Evolutionary conservation across 2,329 filamentous ascomycete species (phyloP), one percentile per base, ranked within the genome.

Genomic region (Venturia asperata): DNA sequence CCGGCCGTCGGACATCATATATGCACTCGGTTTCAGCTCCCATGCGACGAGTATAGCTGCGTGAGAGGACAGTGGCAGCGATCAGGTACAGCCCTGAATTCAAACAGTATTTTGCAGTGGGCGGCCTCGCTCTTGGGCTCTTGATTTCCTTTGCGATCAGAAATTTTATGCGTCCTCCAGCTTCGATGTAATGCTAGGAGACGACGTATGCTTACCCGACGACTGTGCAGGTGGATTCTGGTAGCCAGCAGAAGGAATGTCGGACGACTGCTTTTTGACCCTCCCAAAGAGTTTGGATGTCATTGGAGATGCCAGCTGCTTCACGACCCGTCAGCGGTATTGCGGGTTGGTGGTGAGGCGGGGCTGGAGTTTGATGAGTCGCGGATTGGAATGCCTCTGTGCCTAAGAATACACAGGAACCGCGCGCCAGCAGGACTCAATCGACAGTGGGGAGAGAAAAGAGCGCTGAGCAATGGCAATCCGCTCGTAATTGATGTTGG

Each of bases 261-360:
- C 52, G 27, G 52, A 58, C 52, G 52, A 58, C 52, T 34, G 52
- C 52, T 58, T 58, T 58, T 58, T 58, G 10, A n/a, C 45, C 52
- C 52, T 58, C 11, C 30, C 27, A 34, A 34, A 34, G 30, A 58
- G 30, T 58, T 34, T 58, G 52, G 52, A 58, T 58, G 52, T 58
- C 52, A 58, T 58, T 58, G 27, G 52, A n/a, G 30, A 58, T 58
- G 52, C 52, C 52, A 37, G 19, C 52, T 4, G 30, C 52, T 58
- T 34, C 27, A 37, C 30, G 30, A n/a, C 52, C 52, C 52, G 52
- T 37, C 52, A 34, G 17, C 21, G 30, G 52, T 34, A 37, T 9
- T 58, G n/a, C 15, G 30, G 52, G 27, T 19, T 58, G 52, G 7
- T 37, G 52, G 52, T 58, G 11, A 58, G 52, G 27, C 27, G 52